Evolutionary conservation across 495 filamentous ascomycete species (phyloP), one percentile per base, ranked within the genome.

Genomic region (Xylaria palmicola): DNA sequence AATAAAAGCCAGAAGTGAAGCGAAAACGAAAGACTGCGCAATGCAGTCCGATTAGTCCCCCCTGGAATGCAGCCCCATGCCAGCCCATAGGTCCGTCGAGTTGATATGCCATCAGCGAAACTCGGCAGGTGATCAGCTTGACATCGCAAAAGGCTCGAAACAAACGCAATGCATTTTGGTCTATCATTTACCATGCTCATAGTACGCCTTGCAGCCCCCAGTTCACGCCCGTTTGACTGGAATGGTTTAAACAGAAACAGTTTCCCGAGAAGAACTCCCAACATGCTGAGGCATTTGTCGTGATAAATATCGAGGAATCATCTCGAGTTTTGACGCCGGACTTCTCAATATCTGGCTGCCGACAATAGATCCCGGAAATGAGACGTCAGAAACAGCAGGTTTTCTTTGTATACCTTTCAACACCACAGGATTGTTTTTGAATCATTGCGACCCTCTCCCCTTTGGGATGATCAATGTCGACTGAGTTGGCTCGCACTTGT

Each of bases 401-500:
- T 10, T 30, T 29, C 5, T 43, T 60, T 62, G 27, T 20, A 27
- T 44, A 56, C 49, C 30, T 47, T 32, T 49, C 37, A 15, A 61
- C 40, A 32, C 27, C 56, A 24, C 45, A 39, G 32, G 22, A 4
- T 36, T 48, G 36, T 49, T 43, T 10, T 19, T 24, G 43, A 45
- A 22, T n/a, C n/a, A 44, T 50, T 30, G 9, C 34, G 30, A 41
- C 19, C 37, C 15, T 19, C 48, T 52, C 26, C 30, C 32, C 3
- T 29, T 60, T 52, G 37, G 20, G n/a, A 4, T 34, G 4, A 36
- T 75, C 60, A 80, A 39, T 71, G 69, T 26, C 78, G 76, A 63
- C 78, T 79, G 41, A 79, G 69, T 63, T 72, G 69, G 68, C 79
- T 82, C 5, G 79, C 74, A 49, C 80, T 83, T 3, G 82, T 83